Base-by-base conservation (phyloP, 2,329 filamentous ascomycete genomes). In the Neoscytalidium dimidiatum region DNA sequence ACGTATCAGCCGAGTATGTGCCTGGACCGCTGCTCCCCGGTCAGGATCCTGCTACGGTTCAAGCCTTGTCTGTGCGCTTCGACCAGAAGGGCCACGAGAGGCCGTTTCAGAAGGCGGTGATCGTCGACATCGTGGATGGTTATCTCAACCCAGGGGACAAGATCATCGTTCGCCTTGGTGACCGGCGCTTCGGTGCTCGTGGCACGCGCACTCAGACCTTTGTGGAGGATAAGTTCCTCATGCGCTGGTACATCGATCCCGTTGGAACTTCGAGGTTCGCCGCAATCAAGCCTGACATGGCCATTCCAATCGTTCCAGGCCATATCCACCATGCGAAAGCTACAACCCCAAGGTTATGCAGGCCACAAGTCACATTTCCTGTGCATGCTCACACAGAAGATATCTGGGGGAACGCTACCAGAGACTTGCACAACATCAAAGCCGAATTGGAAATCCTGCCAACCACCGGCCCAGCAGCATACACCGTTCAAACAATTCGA, bases 11-110 rank as follows among this genome's bases (percentile, higher is more conserved):
- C 1, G 73, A 77, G 64, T 77, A 78, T n/a, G 14, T 62, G 3
- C 64, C 75, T 0, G 69, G 68, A 1, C 46, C 67, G 4, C 64
- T 77, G 8, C 67, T 69, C 29, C 69, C 71, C 1, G 70, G 71
- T 0, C 75, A 78, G 52, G 73, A 71, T 1, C 67, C 74, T 4
- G 75, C 77, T 1, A 78, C 75, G 1, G 74, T 78, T 0, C 76
- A 78, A 58, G 68, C 56, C 0, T 68, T 78, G 2, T 53, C 71
- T 7, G 72, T 78, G 4, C 71, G 75, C 4, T 78, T 78, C 57
- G 75, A 79, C 67, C 75, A 79, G 60, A 79, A 79, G 58, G 77
- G 75, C 19, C 75, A 78, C 46, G 76, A 78, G 66, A 64, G 76
- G 7, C 77, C 76, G 0, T 78, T 77, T 31, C 76, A 79, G 43